phyloP scores from a whole-genome alignment of 2,329 filamentous ascomycete genomes.

The Paecilomyces variotii region DNA sequence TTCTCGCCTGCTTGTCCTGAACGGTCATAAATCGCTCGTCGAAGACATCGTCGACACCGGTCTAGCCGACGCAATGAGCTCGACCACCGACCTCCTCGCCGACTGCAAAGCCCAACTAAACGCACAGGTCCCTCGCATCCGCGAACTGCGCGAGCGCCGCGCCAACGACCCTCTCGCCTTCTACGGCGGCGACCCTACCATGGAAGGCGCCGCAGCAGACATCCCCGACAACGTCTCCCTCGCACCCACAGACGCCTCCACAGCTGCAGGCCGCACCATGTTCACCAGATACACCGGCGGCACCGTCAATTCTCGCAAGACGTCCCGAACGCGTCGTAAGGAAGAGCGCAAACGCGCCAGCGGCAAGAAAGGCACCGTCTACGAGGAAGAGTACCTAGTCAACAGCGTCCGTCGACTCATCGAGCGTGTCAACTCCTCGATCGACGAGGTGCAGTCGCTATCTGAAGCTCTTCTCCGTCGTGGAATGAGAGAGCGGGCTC shows the following conservation, averaged over 20 bases:
- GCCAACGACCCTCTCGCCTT: conserved; percentile 79
- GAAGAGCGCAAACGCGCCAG: conserved; percentile 93
- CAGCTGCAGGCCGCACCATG: conserved; percentile 67
- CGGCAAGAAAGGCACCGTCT: conserved; percentile 93
- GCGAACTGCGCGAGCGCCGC: conserved; percentile 73
- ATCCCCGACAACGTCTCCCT: conserved; percentile 89
- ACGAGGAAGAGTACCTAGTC: conserved; percentile 95
- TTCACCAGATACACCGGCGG: conserved; percentile 88
- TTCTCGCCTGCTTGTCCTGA: conserved; percentile 63
- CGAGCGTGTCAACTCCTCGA: conserved; percentile 67
- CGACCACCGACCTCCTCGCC: conserved; percentile 81
- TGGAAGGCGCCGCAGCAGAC: conserved; percentile 51
- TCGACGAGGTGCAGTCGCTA: conserved; percentile 64
- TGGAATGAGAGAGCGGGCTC: conserved; percentile 79
- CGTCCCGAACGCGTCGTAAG: conserved; percentile 75
- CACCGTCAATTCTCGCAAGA: conserved; percentile 54
- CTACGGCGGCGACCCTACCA: conserved; percentile 66
- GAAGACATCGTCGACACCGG: conserved; percentile 64
- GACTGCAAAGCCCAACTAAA: conserved; percentile 82
- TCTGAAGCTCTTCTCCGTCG: conserved; percentile 70
- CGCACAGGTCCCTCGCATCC: conserved; percentile 78
- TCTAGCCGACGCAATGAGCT: conserved; percentile 70
- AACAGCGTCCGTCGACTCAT: conserved; percentile 77
- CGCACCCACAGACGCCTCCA: conserved; percentile 75
- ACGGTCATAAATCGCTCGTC: conserved; percentile 56